phyloP scores from a whole-genome alignment of 2,329 filamentous ascomycete species.

The Truncatella angustata region DNA sequence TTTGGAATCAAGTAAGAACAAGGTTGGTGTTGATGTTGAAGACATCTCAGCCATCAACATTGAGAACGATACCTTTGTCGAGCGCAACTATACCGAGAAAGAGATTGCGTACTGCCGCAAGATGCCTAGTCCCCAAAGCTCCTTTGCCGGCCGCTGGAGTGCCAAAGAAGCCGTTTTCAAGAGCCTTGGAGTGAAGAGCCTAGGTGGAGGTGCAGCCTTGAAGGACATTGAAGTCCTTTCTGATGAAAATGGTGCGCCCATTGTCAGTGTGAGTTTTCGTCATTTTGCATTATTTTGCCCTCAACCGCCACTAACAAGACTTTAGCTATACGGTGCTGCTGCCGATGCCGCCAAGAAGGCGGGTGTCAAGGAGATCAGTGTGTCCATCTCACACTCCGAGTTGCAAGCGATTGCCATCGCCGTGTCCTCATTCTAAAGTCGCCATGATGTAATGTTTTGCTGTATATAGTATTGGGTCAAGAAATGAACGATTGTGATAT shows the following conservation, averaged over 20 bases:
- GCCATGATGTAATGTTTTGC: not conserved
- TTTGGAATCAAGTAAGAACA: constrained; percentile 50
- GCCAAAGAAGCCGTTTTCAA: constrained; percentile 99
- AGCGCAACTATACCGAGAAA: constrained; percentile 85
- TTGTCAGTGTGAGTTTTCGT: constrained; percentile 69
- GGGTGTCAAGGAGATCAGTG: constrained; percentile 82
- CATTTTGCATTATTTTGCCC: not conserved
- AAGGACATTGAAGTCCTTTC: constrained; percentile 92
- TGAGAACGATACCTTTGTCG: constrained; percentile 87
- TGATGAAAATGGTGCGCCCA: constrained; percentile 77
- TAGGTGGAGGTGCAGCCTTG: constrained; percentile 84
- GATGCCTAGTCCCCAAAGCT: constrained; percentile 77
- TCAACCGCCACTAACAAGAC: constrained; percentile 34
- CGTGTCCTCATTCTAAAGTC: constrained; percentile 70
- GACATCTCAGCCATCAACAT: constrained; percentile 85
- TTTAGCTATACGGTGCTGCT: constrained; percentile 81
- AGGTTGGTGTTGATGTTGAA: constrained; percentile 93
- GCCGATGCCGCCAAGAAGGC: constrained; percentile 79
- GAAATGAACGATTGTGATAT: not conserved
- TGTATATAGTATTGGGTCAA: constrained; percentile 9
- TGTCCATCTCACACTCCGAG: constrained; percentile 96
- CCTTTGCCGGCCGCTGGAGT: constrained; percentile 93
- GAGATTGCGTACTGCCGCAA: constrained; percentile 87
- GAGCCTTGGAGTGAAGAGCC: constrained; percentile 81
- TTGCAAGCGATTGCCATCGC: constrained; percentile 93